phyloP scores from a whole-genome alignment of 495 filamentous ascomycete genomes.

The Chaetomium tenue region DNA sequence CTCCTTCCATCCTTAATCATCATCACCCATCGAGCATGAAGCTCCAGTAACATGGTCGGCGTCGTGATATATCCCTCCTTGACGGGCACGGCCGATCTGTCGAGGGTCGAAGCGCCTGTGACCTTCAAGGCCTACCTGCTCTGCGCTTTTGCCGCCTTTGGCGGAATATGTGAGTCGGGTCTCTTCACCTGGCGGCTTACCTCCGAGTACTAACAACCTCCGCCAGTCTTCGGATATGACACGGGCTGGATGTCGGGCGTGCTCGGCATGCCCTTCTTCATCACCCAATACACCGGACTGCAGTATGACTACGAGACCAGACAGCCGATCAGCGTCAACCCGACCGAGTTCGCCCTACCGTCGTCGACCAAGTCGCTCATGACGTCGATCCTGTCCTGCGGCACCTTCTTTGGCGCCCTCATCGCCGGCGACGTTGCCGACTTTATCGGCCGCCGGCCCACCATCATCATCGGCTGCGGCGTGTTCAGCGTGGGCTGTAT shows the following conservation, averaged over 20 bases:
- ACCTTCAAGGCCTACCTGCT: conserved; percentile 64
- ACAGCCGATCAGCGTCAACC: conserved; percentile 37
- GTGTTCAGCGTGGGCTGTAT: conserved; percentile 64
- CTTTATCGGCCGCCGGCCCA: conserved; percentile 63
- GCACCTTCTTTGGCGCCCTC: conserved; percentile 73
- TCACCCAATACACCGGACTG: conserved; percentile 62
- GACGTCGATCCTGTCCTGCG: conserved; percentile 69
- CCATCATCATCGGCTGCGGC: conserved; percentile 62
- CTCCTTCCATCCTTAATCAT: not conserved
- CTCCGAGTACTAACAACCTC: conserved; percentile 6
- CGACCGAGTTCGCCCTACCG: conserved; percentile 32
- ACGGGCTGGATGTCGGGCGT: conserved; percentile 65
- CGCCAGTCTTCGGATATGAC: conserved; percentile 59
- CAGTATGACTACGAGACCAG: conserved; percentile 55
- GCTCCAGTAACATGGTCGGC: conserved; percentile 25
- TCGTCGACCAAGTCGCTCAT: conserved; percentile 59
- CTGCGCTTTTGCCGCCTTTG: conserved; percentile 21
- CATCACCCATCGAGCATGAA: not conserved
- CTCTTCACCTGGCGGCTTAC: not conserved
- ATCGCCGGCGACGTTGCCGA: conserved; percentile 69
- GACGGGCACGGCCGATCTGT: conserved; percentile 44
- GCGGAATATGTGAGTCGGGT: conserved; percentile 11
- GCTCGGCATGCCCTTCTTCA: conserved; percentile 54
- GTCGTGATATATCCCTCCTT: conserved; percentile 25
- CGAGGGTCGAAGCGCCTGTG: conserved; percentile 62